Evolutionary conservation across 495 filamentous ascomycete genomes (phyloP), one percentile per base, ranked within the genome.

Genomic region (Talaromyces thailandensis): DNA sequence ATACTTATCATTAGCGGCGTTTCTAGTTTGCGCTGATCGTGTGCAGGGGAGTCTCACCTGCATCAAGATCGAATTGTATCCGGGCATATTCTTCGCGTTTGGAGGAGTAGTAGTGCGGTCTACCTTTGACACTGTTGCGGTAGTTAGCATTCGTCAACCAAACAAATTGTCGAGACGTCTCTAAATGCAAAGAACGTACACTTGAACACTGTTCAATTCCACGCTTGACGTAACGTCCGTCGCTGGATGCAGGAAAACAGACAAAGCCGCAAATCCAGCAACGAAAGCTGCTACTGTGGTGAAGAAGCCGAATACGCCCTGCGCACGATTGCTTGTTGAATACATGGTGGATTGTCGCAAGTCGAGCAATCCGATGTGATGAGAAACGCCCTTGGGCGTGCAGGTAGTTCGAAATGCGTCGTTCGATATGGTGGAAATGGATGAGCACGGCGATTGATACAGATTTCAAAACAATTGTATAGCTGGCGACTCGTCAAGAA

Each of bases 271-370:
- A 23, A 93, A 71, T 18, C 84, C 82, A 45, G 87, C 92, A 26
- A 96, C 86, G 63, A 83, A 81, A 70, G 94, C 93, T 32, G 89
- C 87, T 62, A 96, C 93, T 32, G 92, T 94, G 28, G 93, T 97
- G 81, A 98, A 97, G 85, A 95, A 96, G 71, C 93, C 92, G 74
- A 98, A 98, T 66, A 93, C 87, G 78, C 92, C 92, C 75, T 98
- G 94, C 62, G 84, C 73, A 64, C 94, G 88, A 40, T 88, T 90
- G 29, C 93, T 72, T 23, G 87, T 82, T 67, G 92, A 93, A 75
- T 98, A 89, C 94, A 98, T 98, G 63, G 63, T 82, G 31, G 59
- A 28, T 28, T 37, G 37, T 32, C 43, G 37, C 23, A 23, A 23
- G 12, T 25, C 23, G 28, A 58, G 31, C 28, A 40, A 48, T 26